Percentiles rank a stretch among this genome's conserved stretches.
Evolutionary conservation across 192 early-diverging fungal genomes (phyloP).

Genomic region (Backusella mclennaniae): DNA sequence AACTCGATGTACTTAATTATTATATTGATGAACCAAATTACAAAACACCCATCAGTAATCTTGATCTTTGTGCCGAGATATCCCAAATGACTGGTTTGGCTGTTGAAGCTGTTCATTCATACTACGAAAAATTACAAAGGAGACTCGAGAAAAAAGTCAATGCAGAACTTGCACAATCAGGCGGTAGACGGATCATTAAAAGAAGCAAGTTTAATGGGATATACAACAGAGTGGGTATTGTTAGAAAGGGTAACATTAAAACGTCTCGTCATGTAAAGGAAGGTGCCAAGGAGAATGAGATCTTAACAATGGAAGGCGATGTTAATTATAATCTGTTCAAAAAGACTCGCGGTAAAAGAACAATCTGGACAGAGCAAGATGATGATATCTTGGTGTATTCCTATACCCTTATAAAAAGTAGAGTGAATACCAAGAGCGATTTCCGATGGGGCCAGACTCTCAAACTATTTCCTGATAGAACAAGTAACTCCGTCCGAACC

Average conservation of each 20-base stretch:
- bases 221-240: neutral
- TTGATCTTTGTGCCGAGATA: neutral
- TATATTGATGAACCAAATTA: neutral
- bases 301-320: neutral
- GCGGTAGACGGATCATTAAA: neutral
- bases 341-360: neutral
- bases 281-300: neutral
- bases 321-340: neutral
- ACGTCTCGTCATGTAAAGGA: neutral
- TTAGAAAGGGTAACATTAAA: neutral
- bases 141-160: neutral
- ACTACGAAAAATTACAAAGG: neutral
- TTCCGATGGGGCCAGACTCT: neutral
- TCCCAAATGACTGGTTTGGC: neutral
- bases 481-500: neutral
- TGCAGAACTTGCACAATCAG: neutral
- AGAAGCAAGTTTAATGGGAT: neutral
- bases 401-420: neutral
- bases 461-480: neutral
- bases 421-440: neutral
- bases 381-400: neutral
- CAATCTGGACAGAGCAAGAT: neutral
- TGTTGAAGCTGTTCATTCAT: neutral
- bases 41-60: neutral
- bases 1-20: neutral